Base-by-base conservation (phyloP, 2,329 filamentous ascomycete genomes). In the Tolypocladium endophyticum region DNA sequence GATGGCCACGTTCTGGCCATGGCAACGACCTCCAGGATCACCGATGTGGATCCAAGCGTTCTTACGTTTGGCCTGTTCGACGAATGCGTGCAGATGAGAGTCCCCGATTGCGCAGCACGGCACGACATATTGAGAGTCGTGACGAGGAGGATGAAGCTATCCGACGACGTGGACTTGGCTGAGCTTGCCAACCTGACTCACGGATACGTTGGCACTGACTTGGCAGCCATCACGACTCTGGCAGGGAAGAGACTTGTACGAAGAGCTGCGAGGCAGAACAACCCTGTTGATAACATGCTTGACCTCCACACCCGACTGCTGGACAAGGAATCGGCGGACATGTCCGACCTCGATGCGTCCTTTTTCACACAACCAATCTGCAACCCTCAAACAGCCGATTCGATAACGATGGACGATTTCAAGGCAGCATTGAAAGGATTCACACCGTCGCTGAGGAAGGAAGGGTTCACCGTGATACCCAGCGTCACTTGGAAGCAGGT, bases 391-490 rank as follows among this genome's bases (percentile, higher is more conserved):
- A 53, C 56, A 0, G 52, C 28, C 4, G 59, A 36, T 16, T 56
- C 64, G 1, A 9, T 72, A 4, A 67, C 63, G 3, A 64, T 70
- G 25, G 66, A 72, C 75, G 76, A 96, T 64, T 94, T 97, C 72
- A 77, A 87, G 30, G 77, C 79, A 1, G 92, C 92, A 3, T 81
- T 97, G 3, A 84, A 88, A 12, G 83, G 84, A 60, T 75, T 72
- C 43, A 71, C 70, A 0, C 76, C 76, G 84, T 96, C 62, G 83
- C 90, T 70, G 85, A 92, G 33, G 72, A 87, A 92, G 56, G 93
- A 99, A 75, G 94, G 94, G 55, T 99, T 99, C 73, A 92, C 91
- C 16, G 94, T 91, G 0, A 91, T 97, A 53, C 94, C 94, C 9
- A 87, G 92, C 70, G 93, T 94, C 6, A 96, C 91, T 0, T 99